Base-by-base conservation (phyloP, 345 rosid genomes). In the Eucalyptus cladocalyx region DNA sequence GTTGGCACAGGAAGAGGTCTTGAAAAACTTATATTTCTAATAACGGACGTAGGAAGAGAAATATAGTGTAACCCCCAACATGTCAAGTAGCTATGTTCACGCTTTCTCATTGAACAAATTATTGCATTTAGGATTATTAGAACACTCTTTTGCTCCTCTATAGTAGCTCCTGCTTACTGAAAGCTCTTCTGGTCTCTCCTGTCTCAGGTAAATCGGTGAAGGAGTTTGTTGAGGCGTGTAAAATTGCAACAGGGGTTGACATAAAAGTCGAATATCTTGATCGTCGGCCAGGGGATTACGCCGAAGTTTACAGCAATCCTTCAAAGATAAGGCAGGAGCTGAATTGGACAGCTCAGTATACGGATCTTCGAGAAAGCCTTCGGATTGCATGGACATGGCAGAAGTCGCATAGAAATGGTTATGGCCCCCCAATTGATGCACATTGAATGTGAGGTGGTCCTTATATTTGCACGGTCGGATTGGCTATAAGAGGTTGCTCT, bases 161-260 rank as follows among this genome's bases (percentile, higher is more conserved):
- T 37, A 37, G 42, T 76, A 37, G 26, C 47, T 37, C 42, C 47
- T 6, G 83, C 28, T 76, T 40, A 76, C 83, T 76, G 47, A 40
- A 76, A 76, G 9, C 16, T 90, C 14, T 18, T 40, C 94, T 92
- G 95, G 98, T 92, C 95, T 28, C 69, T 51, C 45, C 18, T 60
- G 48, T 54, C 58, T 40, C 88, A 87, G 88, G 88, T 53, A 53
- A 97, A 91, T 98, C 99, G 0, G 99, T 98, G 62, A 98, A 96
- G 91, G 99, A 98, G 90, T 98, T 98, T 90, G 99, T 98, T 23
- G 98, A 97, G 91, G 99, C 99, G 8, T 98, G 99, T 51, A 95
- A 98, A 93, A 95, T 93, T 87, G 99, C 99, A 18, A 98, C 99
- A 12, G 96, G 95, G 56, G 93, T 90, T 9, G 91, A 94, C 62